A percentile compares a stretch with the other conserved stretches of the same genome.
phyloP scores from a whole-genome alignment of 2,329 filamentous ascomycete species.

The Tolypocladium nubicola region DNA sequence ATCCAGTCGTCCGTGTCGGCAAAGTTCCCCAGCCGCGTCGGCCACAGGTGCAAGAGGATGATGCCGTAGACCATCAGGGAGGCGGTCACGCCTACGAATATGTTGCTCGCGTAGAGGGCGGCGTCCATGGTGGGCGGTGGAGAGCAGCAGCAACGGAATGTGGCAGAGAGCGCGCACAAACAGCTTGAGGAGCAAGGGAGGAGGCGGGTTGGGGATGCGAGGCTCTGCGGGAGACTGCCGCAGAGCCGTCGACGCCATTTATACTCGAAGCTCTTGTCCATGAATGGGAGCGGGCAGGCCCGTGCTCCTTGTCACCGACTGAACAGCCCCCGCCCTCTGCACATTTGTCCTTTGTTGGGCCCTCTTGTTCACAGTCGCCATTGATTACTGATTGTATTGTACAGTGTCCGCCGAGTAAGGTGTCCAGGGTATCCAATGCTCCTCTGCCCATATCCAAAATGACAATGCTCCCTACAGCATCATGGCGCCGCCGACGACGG shows the following conservation, averaged over 20 bases:
- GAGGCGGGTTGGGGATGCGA: neutral
- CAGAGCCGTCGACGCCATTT: neutral
- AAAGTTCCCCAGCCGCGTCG: neutral
- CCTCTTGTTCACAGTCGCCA: neutral
- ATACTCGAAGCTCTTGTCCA: neutral
- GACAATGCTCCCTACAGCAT: conserved; percentile 15
- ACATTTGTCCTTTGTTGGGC: neutral
- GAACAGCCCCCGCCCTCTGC: neutral
- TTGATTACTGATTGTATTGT: neutral
- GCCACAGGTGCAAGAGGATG: neutral
- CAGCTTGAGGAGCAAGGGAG: neutral
- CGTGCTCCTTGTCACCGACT: neutral
- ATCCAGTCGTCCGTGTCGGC: neutral
- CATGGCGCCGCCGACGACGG: conserved; percentile 23
- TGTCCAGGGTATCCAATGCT: neutral
- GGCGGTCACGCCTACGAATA: neutral
- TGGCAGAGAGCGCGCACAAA: neutral
- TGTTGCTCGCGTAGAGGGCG: neutral
- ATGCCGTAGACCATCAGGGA: neutral
- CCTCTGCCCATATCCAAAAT: neutral
- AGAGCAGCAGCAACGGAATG: neutral
- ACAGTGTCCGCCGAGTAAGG: neutral
- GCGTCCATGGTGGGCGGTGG: neutral
- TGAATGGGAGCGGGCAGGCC: neutral
- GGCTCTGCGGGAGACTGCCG: neutral